Percentiles rank a stretch among this genome's conserved stretches.
Evolutionary conservation across 73 alveolate species (phyloP).

Genomic region (Symbiodinium natans): DNA sequence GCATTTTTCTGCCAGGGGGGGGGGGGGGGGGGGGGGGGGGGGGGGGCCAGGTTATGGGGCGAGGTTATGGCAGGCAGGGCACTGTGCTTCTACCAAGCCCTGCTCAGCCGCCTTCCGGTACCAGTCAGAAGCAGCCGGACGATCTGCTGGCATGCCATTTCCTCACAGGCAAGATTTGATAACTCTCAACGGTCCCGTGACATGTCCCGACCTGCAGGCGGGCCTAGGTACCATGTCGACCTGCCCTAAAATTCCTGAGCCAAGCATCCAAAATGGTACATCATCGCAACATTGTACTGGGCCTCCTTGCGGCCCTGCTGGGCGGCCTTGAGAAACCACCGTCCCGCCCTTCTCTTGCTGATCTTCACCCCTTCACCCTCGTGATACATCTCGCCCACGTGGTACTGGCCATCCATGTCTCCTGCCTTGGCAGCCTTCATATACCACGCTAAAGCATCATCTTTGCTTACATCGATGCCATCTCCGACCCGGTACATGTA

Average conservation of each 20-base stretch:
- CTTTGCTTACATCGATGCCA: slow-evolving; percentile 65
- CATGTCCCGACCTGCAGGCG: neutral
- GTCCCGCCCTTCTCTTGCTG: slow-evolving; percentile 73
- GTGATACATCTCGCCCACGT: slow-evolving; percentile 89
- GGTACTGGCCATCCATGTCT: slow-evolving; percentile 88
- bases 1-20: too few relatives aligned
- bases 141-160: slow-evolving; percentile 63
- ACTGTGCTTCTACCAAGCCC: slow-evolving; percentile 77
- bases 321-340: slow-evolving; percentile 84
- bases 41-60: neutral
- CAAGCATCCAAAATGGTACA: slow-evolving; percentile 84
- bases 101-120: slow-evolving; percentile 82
- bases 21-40: neutral
- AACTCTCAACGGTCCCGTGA: neutral
- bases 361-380: slow-evolving; percentile 76
- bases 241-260: neutral
- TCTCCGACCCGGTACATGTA: slow-evolving; percentile 78
- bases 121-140: slow-evolving; percentile 69
- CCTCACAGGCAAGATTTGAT: neutral
- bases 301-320: slow-evolving; percentile 90
- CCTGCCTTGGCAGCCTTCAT: slow-evolving; percentile 80
- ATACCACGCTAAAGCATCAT: slow-evolving; percentile 68
- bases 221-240: neutral
- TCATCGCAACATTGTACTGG: slow-evolving; percentile 90
- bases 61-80: neutral